These are phyloP conservation scores for Venturia nashicola DNA, from an alignment of 2,329 filamentous ascomycete species.

Conservation along the genomic window DNA sequence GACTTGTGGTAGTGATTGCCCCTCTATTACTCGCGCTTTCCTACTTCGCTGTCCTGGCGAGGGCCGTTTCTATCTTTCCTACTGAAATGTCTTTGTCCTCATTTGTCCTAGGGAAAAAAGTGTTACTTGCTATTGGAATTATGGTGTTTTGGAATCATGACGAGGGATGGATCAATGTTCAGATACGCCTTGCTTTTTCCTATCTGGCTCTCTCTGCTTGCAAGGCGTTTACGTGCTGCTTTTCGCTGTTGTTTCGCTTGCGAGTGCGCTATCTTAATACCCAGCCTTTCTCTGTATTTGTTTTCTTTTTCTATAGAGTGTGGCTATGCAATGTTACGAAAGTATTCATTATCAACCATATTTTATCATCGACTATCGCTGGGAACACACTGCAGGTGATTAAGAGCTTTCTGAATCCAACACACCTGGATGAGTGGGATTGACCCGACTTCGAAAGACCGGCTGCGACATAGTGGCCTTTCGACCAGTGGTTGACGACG, in stretches of 20 bases:
- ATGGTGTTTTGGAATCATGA: neutral
- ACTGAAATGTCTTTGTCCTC: neutral
- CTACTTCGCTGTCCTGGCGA: neutral
- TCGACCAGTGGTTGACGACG: too few relatives aligned
- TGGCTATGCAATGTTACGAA: neutral
- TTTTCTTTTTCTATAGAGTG: neutral
- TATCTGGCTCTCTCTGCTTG: neutral
- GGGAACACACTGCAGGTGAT: too few relatives aligned
- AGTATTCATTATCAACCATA: neutral
- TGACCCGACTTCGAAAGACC: too few relatives aligned
- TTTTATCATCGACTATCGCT: too few relatives aligned
- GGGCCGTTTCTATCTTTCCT: neutral
- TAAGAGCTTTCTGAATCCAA: too few relatives aligned
- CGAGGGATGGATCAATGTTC: slow-evolving; percentile 1
- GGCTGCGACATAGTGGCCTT: too few relatives aligned
- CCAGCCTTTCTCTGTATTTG: neutral
- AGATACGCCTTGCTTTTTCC: neutral
- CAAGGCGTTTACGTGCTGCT: neutral
- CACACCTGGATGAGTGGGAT: too few relatives aligned
- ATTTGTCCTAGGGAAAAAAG: neutral
- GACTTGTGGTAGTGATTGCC: neutral
- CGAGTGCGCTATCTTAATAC: neutral
- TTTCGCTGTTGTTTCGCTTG: neutral
- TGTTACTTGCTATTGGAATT: neutral
- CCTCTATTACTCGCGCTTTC: neutral